Conservation (phyloP, 345 rosid genomes). For the Pelargonium nanum region DNA sequence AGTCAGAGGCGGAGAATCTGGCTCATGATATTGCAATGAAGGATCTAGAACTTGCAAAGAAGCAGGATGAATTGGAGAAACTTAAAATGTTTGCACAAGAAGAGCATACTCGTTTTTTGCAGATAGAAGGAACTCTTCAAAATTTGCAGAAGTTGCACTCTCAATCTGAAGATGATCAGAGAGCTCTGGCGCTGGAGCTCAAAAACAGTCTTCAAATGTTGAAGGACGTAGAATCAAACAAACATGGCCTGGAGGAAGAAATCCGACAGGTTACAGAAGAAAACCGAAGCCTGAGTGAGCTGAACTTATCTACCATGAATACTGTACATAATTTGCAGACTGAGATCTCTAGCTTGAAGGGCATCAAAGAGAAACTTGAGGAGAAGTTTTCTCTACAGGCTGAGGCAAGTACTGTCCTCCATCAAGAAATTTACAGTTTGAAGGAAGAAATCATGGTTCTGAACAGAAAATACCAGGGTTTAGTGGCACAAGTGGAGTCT, state of each 20-base stretch:
- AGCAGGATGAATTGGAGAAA: constrained; percentile 53
- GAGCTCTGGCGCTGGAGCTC: constrained; percentile 56
- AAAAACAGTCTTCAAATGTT: constrained; percentile 45
- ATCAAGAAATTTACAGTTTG: constrained; percentile 58
- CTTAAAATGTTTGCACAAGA: constrained; percentile 41
- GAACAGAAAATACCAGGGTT: constrained; percentile 38
- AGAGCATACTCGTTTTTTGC: constrained; percentile 53
- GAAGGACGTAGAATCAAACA: constrained; percentile 40
- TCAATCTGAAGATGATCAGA: constrained; percentile 54
- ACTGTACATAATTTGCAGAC: constrained; percentile 33
- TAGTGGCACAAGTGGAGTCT: constrained; percentile 56
- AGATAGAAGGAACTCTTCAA: constrained; percentile 51
- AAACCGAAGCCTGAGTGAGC: constrained; percentile 25
- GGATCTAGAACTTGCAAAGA: constrained; percentile 60
- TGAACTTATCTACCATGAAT: constrained; percentile 38
- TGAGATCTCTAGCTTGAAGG: constrained; percentile 48
- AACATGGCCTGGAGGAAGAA: constrained; percentile 42
- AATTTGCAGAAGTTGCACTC: constrained; percentile 37
- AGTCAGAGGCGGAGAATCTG: constrained; percentile 52
- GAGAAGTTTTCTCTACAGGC: constrained; percentile 46
- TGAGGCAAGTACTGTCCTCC: constrained; percentile 44
- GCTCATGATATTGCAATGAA: constrained; percentile 46
- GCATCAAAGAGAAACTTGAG: constrained; percentile 63
- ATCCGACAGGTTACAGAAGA: constrained; percentile 36
- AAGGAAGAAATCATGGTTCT: constrained; percentile 56